Evolutionary conservation across 768 basidiomycete genomes (phyloP).

Genomic region (Podaxis sp.): DNA sequence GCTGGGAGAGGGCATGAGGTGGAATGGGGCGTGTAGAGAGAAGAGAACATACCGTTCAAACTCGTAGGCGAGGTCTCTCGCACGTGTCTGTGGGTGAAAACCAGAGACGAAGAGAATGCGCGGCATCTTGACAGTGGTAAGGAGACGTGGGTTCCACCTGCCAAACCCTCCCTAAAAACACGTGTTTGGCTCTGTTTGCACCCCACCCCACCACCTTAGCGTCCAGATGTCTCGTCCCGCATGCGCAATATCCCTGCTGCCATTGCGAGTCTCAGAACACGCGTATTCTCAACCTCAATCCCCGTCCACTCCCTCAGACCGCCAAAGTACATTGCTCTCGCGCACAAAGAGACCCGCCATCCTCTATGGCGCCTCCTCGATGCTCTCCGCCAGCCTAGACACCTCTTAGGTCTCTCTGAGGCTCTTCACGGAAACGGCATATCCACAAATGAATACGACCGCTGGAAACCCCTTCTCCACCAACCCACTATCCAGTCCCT

Average conservation of each 20-base stretch:
- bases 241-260: constrained; percentile 17
- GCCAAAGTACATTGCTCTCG: constrained; percentile 30
- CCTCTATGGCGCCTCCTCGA: constrained; percentile 43
- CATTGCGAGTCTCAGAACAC: constrained; percentile 3
- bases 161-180: constrained; percentile 11
- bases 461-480: constrained; percentile 36
- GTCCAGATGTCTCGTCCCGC: constrained; percentile 19
- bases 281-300: constrained; percentile 18
- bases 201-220: background rate
- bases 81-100: constrained; percentile 80
- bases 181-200: constrained; percentile 20
- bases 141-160: background rate
- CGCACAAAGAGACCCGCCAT: constrained; percentile 32
- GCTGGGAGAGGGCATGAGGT: constrained; percentile 34
- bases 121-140: constrained; percentile 45
- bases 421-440: constrained; percentile 32
- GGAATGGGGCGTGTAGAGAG: background rate
- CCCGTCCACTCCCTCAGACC: constrained; percentile 20
- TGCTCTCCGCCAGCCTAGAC: constrained; percentile 28
- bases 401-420: constrained; percentile 21
- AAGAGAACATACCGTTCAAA: constrained; percentile 69
- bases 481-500: constrained; percentile 32
- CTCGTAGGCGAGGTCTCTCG: constrained; percentile 80
- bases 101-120: constrained; percentile 88
- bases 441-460: constrained; percentile 33